These are phyloP conservation scores for Rhamnella rubrinervis DNA, from an alignment of 331 rosid species.

Conservation along the genomic window DNA sequence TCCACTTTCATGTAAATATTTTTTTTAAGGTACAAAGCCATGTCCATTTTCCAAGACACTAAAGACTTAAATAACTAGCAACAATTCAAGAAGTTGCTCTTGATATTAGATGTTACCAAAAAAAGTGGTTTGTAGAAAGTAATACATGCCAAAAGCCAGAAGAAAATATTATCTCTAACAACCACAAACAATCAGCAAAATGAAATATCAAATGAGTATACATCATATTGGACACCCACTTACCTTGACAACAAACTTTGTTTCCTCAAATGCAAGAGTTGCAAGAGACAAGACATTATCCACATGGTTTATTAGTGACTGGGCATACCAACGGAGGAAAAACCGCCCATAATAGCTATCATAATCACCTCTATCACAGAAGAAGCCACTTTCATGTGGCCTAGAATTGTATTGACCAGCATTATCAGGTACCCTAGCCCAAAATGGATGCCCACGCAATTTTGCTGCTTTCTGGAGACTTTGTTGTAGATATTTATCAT, in stretches of 20 bases:
- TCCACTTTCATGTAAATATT: too few species aligned
- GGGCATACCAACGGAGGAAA: conserved; percentile 95
- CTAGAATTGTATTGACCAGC: conserved; percentile 87
- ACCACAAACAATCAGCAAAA: conserved; percentile 22
- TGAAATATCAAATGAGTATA: conserved; percentile 6
- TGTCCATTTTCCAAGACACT: neutral
- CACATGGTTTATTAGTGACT: conserved; percentile 72
- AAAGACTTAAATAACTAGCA: neutral
- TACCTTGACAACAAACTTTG: conserved; percentile 80
- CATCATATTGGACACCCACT: conserved; percentile 7
- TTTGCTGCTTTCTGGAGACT: conserved; percentile 83
- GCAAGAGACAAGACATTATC: conserved; percentile 96
- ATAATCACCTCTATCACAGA: conserved; percentile 93
- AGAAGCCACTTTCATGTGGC: conserved; percentile 96
- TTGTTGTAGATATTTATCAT: conserved; percentile 80
- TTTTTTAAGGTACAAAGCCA: neutral
- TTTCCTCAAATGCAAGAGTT: conserved; percentile 88
- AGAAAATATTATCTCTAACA: conserved; percentile 11
- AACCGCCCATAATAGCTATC: conserved; percentile 95
- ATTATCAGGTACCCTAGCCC: conserved; percentile 98
- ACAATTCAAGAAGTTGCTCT: neutral
- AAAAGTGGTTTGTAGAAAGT: neutral
- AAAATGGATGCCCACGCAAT: conserved; percentile 83
- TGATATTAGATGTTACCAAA: neutral
- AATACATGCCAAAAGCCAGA: conserved; percentile 13